phyloP scores from a whole-genome alignment of 495 filamentous ascomycete species.

The Penicillium riverlandense region DNA sequence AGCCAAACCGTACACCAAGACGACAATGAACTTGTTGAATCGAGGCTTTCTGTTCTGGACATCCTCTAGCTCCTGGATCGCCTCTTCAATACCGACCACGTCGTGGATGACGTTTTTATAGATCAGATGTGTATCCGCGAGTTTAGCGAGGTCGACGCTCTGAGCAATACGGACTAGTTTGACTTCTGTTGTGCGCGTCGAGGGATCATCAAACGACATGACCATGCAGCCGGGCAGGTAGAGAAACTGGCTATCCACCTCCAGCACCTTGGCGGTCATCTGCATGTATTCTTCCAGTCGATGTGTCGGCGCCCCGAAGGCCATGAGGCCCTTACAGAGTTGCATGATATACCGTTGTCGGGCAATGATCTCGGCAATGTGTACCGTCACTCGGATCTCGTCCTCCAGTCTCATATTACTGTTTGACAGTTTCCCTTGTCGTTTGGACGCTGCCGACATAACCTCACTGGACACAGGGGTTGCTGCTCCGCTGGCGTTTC shows the following conservation, averaged over 20 bases:
- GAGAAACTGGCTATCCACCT: slow-evolving; percentile 81
- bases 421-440: slow-evolving; percentile 17
- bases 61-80: slow-evolving; percentile 57
- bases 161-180: slow-evolving; percentile 70
- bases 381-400: slow-evolving; percentile 71
- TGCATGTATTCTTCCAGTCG: slow-evolving; percentile 76
- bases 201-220: slow-evolving; percentile 81
- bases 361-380: slow-evolving; percentile 74
- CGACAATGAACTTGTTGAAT: slow-evolving; percentile 56
- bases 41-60: slow-evolving; percentile 59
- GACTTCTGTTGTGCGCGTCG: slow-evolving; percentile 82
- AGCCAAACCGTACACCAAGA: slow-evolving; percentile 73
- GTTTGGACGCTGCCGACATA: slow-evolving; percentile 20
- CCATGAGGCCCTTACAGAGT: slow-evolving; percentile 78
- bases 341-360: slow-evolving; percentile 80
- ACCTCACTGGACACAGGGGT: slow-evolving; percentile 24
- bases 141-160: slow-evolving; percentile 73
- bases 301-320: slow-evolving; percentile 67
- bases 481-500: slow-evolving; percentile 18
- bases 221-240: slow-evolving; percentile 93
- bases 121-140: slow-evolving; percentile 74
- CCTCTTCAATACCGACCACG: slow-evolving; percentile 73
- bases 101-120: slow-evolving; percentile 93
- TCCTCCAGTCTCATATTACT: slow-evolving; percentile 30
- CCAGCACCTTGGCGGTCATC: slow-evolving; percentile 78